Conservation (phyloP, 2,329 filamentous ascomycete genomes). For the Ophiostoma sp. region DNA sequence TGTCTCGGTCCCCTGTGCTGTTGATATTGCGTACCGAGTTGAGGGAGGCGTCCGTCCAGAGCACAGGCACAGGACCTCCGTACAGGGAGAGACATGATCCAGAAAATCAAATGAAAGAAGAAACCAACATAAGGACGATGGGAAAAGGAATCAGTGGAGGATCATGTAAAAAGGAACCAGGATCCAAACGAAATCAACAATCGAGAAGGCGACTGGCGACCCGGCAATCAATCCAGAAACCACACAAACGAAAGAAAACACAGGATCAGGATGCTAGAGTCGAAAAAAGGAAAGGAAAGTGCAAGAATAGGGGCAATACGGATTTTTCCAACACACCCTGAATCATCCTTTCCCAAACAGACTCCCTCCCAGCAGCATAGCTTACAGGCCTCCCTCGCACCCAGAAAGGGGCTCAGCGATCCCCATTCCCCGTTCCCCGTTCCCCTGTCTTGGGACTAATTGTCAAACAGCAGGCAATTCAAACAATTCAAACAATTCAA, state of each 20-base stretch:
- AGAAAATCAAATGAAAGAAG: conserved; percentile 7
- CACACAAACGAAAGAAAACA: neutral
- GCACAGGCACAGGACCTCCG: neutral
- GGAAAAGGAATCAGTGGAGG: neutral
- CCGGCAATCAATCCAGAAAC: no score
- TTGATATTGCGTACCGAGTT: neutral
- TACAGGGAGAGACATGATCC: conserved; percentile 14
- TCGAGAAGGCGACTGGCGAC: neutral
- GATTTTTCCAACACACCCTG: neutral
- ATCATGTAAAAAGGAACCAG: neutral
- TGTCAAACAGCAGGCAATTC: conserved; percentile 21
- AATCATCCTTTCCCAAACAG: neutral
- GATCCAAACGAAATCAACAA: no score
- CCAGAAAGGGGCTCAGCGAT: conserved; percentile 20
- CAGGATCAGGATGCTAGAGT: neutral
- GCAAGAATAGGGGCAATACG: neutral
- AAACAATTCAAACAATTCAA: neutral
- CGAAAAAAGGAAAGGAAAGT: neutral
- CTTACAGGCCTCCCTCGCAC: neutral
- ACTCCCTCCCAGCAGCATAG: conserved; percentile 1
- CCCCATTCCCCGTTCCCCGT: conserved; percentile 22
- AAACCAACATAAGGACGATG: neutral
- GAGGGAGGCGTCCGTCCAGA: conserved; percentile 1
- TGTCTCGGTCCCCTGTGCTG: neutral
- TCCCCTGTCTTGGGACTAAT: conserved; percentile 19